Evolutionary conservation across 345 rosid species (phyloP).

Genomic region (Laguncularia racemosa): DNA sequence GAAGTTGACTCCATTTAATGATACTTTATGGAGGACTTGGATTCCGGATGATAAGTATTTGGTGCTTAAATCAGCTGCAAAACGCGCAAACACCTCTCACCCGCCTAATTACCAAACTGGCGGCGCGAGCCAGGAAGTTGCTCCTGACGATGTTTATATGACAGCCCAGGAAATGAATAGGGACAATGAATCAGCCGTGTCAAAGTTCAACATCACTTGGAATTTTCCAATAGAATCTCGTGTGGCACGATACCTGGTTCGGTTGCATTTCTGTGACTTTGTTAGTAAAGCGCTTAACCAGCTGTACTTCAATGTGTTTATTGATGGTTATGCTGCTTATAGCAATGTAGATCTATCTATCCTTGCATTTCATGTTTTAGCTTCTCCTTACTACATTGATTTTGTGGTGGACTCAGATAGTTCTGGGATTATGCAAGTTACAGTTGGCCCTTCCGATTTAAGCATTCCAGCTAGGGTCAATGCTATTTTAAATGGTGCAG

Average conservation of each 20-base stretch:
- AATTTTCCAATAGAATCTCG: slow-evolving; percentile 43
- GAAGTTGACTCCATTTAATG: slow-evolving; percentile 79
- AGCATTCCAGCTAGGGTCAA: slow-evolving; percentile 46
- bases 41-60: slow-evolving; percentile 71
- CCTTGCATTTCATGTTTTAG: slow-evolving; percentile 47
- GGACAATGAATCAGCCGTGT: slow-evolving; percentile 34
- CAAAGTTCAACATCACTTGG: slow-evolving; percentile 77
- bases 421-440: slow-evolving; percentile 41
- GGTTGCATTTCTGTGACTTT: slow-evolving; percentile 93
- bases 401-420: slow-evolving; percentile 59
- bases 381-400: slow-evolving; percentile 72
- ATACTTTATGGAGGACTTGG: slow-evolving; percentile 94
- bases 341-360: slow-evolving; percentile 74
- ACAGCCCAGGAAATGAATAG: slow-evolving; percentile 85
- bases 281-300: slow-evolving; percentile 68
- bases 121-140: slow-evolving; percentile 61
- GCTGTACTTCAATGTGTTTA: slow-evolving; percentile 71
- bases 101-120: slow-evolving; percentile 68
- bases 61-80: slow-evolving; percentile 54
- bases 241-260: slow-evolving; percentile 51
- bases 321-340: slow-evolving; percentile 51
- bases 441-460: slow-evolving; percentile 84
- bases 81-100: slow-evolving; percentile 37
- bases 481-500: slow-evolving; percentile 83
- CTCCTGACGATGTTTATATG: slow-evolving; percentile 82